Evolutionary conservation across 257 asterid genomes (phyloP), one percentile per base, ranked within the genome.

Genomic region (Primulina eburnea): DNA sequence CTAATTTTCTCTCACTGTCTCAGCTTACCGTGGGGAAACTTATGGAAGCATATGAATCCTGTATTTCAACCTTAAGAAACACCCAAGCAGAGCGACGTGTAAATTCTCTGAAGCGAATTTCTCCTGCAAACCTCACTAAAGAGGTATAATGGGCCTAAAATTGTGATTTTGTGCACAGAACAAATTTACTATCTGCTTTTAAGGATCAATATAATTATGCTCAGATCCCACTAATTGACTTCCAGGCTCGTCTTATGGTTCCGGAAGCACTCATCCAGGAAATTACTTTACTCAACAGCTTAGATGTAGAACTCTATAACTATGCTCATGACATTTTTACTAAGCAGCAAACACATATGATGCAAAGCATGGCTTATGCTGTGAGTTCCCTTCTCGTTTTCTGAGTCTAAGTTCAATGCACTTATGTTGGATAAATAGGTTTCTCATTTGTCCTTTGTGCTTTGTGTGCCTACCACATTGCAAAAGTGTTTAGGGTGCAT

Each of bases 41-140:
- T 66, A 89, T 87, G 80, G 83, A 82, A 76, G 73, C 77, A 26
- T 90, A 93, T 38, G 96, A 85, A 79, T 71, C 81, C 57, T 93
- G 99, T 70, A 82, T 85, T 70, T 62, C 81, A 33, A 38, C 69
- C 73, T 78, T 90, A 76, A 76, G 97, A 73, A 72, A 64, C 40
- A 34, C 88, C 67, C 97, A 87, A 76, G 64, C 84, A 21, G 86
- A 80, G 69, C 78, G 97, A 34, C 96, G 97, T 16, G 67, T 66
- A 34, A 80, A 78, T 67, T 90, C 99, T 68, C 81, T 90, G 50
- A 85, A 84, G 79, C 83, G 72, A 57, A 81, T 93, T 79, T 62
- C 80, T 72, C 97, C 97, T 64, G 96, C 84, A 65, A 93, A 93
- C 82, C 90, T 93, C 64, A 87, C 98, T 9, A 90, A 86, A 78